Conservation (phyloP, 768 basidiomycete genomes). For the Lyophyllum semitale region DNA sequence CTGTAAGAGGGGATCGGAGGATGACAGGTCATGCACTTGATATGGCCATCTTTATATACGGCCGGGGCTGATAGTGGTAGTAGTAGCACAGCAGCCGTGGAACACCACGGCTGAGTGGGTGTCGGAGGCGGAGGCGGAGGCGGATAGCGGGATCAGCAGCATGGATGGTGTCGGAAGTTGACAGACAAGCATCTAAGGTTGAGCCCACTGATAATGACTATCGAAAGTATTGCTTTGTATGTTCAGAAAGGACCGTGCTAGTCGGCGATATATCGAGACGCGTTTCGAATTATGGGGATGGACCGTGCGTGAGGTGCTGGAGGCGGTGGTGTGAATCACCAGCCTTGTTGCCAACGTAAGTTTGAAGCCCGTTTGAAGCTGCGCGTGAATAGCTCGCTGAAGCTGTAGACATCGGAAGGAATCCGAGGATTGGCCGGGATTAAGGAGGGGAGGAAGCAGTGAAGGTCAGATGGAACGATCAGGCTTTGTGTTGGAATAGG, state of each 20-base stretch:
- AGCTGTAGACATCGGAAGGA: neutral
- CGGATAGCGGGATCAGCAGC: neutral
- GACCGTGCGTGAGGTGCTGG: conserved; percentile 13
- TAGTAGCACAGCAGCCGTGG: too few relatives aligned
- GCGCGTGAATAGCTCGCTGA: neutral
- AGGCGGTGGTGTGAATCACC: neutral
- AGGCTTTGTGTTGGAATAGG: neutral
- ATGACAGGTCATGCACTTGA: neutral
- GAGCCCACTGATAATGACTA: conserved; percentile 5
- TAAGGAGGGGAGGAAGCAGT: conserved; percentile 6
- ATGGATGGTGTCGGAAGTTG: neutral
- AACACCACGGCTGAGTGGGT: neutral
- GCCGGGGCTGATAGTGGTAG: neutral
- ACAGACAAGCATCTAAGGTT: conserved; percentile 1
- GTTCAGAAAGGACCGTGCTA: conserved; percentile 11
- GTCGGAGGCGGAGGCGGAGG: neutral
- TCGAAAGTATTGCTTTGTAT: conserved; percentile 6
- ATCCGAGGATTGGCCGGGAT: conserved; percentile 11
- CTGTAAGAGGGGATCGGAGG: neutral
- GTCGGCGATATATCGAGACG: conserved; percentile 6
- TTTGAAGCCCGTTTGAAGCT: neutral
- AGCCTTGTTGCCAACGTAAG: neutral
- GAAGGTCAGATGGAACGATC: conserved; percentile 9
- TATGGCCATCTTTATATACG: neutral
- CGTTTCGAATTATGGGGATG: conserved; percentile 16